phyloP scores from a whole-genome alignment of 2,329 filamentous ascomycete genomes.

The Teratosphaeria nubilosa region DNA sequence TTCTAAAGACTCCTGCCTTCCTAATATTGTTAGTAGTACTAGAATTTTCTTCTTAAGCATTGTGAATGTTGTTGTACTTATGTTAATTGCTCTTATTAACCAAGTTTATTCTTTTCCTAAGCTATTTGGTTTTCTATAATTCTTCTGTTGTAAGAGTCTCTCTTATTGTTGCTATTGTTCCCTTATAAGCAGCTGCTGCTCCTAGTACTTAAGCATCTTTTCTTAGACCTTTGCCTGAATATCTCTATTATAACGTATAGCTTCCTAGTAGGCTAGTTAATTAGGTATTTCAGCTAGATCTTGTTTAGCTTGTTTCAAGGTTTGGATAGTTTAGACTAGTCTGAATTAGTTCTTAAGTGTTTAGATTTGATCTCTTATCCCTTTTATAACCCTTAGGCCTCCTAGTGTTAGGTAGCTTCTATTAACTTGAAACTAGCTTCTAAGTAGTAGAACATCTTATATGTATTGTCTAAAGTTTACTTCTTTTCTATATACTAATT shows the following conservation, averaged over 20 bases:
- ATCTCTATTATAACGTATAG: background rate
- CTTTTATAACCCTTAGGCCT: constrained; percentile 2
- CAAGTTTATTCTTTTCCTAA: background rate
- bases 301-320: background rate
- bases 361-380: background rate
- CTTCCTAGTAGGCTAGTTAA: background rate
- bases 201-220: background rate
- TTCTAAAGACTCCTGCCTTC: too few relatives aligned
- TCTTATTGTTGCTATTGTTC: background rate
- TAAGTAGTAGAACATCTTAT: constrained; percentile 3
- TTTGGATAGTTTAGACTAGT: background rate
- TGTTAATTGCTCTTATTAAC: constrained; percentile 1
- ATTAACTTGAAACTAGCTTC: constrained; percentile 3
- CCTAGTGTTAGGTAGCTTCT: constrained; percentile 4
- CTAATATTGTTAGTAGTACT: constrained; percentile 8
- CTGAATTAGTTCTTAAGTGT: background rate
- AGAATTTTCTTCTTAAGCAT: constrained; percentile 7
- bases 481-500: constrained; percentile 1
- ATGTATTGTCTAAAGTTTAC: constrained; percentile 2
- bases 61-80: background rate
- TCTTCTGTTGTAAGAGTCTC: background rate
- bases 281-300: background rate
- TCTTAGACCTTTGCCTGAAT: background rate
- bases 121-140: background rate
- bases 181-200: background rate